A percentile compares a stretch with the other conserved stretches of the same genome.
Conservation (phyloP, 495 filamentous ascomycete species). For the Hypoxylon subgilvum region DNA sequence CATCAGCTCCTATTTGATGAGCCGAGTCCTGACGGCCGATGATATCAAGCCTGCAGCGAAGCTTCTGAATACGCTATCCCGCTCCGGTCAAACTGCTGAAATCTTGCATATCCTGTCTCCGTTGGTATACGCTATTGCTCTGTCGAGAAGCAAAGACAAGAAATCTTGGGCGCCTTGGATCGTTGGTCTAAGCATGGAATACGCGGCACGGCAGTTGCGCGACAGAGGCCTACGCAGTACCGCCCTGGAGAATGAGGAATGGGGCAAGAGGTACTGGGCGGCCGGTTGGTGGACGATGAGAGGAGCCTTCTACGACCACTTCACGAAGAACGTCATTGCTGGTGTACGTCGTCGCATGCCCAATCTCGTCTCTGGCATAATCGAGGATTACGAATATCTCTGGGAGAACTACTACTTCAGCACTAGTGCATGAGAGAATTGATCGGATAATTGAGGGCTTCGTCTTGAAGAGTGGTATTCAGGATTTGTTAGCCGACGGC, state of each 20-base stretch:
- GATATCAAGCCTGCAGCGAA: slow-evolving; percentile 90
- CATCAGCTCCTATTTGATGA: slow-evolving; percentile 82
- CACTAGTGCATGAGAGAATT: slow-evolving; percentile 53
- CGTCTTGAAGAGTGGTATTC: neutral
- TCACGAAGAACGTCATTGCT: slow-evolving; percentile 78
- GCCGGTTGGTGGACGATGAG: slow-evolving; percentile 95
- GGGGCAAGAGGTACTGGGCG: slow-evolving; percentile 82
- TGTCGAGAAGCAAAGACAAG: slow-evolving; percentile 69
- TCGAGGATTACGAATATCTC: slow-evolving; percentile 95
- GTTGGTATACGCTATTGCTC: slow-evolving; percentile 82
- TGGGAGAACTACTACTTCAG: slow-evolving; percentile 98
- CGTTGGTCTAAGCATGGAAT: slow-evolving; percentile 83
- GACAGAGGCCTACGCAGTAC: slow-evolving; percentile 78
- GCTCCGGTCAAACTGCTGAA: slow-evolving; percentile 77
- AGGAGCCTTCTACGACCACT: slow-evolving; percentile 92
- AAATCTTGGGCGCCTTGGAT: slow-evolving; percentile 89
- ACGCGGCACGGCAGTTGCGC: slow-evolving; percentile 80
- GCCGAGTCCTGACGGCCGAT: slow-evolving; percentile 91
- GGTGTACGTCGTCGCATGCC: slow-evolving; percentile 78
- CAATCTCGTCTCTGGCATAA: slow-evolving; percentile 76
- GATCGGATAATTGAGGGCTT: too few relatives aligned
- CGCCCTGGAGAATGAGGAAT: slow-evolving; percentile 84
- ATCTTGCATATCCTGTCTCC: slow-evolving; percentile 89
- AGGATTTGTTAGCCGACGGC: neutral
- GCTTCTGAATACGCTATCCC: slow-evolving; percentile 77